Base-by-base conservation (phyloP, 2,329 filamentous ascomycete species). In the Dactylonectria estremocensis region DNA sequence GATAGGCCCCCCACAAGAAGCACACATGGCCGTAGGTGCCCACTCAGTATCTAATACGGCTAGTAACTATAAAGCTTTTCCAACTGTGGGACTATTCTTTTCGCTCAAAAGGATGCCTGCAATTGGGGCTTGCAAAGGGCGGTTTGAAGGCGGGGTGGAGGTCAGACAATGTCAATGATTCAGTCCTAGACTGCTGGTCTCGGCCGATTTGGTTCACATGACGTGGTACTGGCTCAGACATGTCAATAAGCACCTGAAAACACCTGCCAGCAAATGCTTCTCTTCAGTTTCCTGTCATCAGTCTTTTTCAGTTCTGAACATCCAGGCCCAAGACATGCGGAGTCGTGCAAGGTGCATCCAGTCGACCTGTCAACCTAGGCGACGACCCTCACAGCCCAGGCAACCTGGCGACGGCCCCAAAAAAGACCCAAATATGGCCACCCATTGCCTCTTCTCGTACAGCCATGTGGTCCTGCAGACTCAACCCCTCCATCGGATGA, bases 301-400 rank as follows among this genome's bases (percentile, higher is more conserved):
- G 4, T 28, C 24, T 28, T 7, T 28, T 28, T 7, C 24, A 28
- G 50, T 13, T n/a, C 49, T 33, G 31, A 16, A 16, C 33, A 53
- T 20, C n/a, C 16, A n/a, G 49, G 28, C 10, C 28, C 9, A 52
- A 52, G n/a, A 11, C 49, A 20, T 53, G 50, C 50, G 50, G 50
- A 53, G 31, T 53, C 16, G 20, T 53, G 50, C 50, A 37, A n/a
- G 61, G 35, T 24, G 37, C 24, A 31, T 50, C 16, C 63, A 64
- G 72, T 69, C 66, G 66, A 56, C 62, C 65, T 64, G 61, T 71
- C 61, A 64, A 56, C 69, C 70, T 45, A 68, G 66, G 67, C 69
- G 66, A 75, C 66, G 71, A 61, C 72, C 70, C 58, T 28, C 24
- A 5, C 24, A 28, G 7, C 24, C 4, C 24, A 28, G 24, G 24